Percentiles rank a stretch among this genome's conserved stretches.
These are phyloP conservation scores for Cucurbita moschata DNA, from an alignment of 306 rosid genomes.

Conservation along the genomic window DNA sequence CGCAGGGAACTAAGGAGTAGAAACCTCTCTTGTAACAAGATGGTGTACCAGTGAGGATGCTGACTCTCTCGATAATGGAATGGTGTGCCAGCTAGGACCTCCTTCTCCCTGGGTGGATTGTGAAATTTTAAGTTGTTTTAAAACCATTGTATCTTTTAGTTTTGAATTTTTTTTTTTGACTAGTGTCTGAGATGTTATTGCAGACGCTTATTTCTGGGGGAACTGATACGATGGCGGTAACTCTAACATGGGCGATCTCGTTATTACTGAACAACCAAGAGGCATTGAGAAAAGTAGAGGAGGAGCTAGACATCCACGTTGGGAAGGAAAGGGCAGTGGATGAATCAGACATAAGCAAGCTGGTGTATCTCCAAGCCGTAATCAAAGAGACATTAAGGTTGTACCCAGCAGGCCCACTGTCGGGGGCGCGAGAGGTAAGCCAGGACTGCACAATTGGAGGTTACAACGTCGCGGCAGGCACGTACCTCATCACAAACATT, in stretches of 20 bases:
- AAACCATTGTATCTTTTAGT: too few species aligned
- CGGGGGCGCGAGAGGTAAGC: conserved; percentile 19
- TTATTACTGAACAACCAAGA: conserved; percentile 20
- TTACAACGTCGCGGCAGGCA: conserved; percentile 28
- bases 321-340: conserved; percentile 31
- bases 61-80: too few species aligned
- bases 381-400: conserved; percentile 18
- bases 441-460: conserved; percentile 28
- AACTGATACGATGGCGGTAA: conserved; percentile 30
- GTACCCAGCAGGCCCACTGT: conserved; percentile 33
- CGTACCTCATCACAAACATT: conserved; percentile 25
- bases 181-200: too few species aligned
- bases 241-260: conserved; percentile 27
- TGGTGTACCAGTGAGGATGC: too few species aligned
- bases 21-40: too few species aligned
- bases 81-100: too few species aligned
- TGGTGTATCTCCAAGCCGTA: conserved; percentile 26
- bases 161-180: too few species aligned
- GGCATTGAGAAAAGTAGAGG: conserved; percentile 16
- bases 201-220: conserved; percentile 22
- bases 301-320: conserved; percentile 38
- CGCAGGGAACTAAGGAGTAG: too few species aligned
- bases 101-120: too few species aligned
- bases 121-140: too few species aligned
- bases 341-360: conserved; percentile 29